Conservation (phyloP, 2,329 filamentous ascomycete species). For the Metarhizium robertsii region DNA sequence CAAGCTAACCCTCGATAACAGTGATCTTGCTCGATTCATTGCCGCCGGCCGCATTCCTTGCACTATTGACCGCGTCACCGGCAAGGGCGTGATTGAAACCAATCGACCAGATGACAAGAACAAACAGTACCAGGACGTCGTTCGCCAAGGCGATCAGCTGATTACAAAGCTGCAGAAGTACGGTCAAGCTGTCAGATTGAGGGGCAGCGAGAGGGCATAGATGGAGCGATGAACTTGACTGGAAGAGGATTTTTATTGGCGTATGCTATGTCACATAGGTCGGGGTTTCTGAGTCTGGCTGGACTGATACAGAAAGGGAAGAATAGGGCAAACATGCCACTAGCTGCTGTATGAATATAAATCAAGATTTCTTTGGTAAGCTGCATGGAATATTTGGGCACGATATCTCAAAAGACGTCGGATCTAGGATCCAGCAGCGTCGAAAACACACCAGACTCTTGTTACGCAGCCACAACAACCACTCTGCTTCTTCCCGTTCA, state of each 20-base stretch:
- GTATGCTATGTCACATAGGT: not conserved
- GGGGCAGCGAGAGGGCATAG: slow-evolving; percentile 87
- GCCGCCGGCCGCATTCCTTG: slow-evolving; percentile 88
- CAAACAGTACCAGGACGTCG: slow-evolving; percentile 97
- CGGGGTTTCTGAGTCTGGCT: not conserved
- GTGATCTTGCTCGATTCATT: slow-evolving; percentile 94
- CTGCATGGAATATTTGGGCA: not conserved
- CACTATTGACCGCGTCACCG: slow-evolving; percentile 94
- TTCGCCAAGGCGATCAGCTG: slow-evolving; percentile 93
- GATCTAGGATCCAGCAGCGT: too few species aligned
- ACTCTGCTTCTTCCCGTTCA: too few species aligned
- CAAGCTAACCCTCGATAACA: slow-evolving; percentile 23
- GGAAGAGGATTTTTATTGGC: not conserved
- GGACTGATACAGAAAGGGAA: not conserved
- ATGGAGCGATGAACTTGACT: not conserved
- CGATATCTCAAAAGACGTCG: too few species aligned
- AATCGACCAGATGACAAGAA: slow-evolving; percentile 98
- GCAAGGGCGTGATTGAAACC: slow-evolving; percentile 95
- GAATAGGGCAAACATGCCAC: not conserved
- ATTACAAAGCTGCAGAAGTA: slow-evolving; percentile 99
- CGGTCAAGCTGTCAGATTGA: slow-evolving; percentile 86
- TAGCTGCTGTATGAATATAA: slow-evolving; percentile 8
- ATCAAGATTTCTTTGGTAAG: not conserved
- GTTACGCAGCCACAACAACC: too few species aligned
- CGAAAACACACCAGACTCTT: too few species aligned